Conservation (phyloP, 2,329 filamentous ascomycete genomes). For the Achaetomium macrosporum region DNA sequence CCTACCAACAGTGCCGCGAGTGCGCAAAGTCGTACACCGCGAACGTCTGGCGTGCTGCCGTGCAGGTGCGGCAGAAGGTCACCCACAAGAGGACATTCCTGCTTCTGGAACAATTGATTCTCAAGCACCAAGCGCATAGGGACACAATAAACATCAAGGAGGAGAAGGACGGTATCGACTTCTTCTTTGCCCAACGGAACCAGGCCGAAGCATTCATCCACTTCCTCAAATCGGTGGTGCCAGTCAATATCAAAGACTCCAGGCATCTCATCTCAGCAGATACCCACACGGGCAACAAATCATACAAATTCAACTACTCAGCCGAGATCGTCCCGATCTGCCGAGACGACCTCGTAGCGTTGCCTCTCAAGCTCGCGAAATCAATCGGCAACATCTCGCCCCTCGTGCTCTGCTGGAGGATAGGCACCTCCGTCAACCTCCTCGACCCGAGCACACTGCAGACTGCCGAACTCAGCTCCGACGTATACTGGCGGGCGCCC, state of each 20-base stretch:
- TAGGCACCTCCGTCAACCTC: slow-evolving; percentile 85
- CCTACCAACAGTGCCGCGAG: slow-evolving; percentile 89
- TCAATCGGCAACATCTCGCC: slow-evolving; percentile 83
- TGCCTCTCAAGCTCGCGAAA: slow-evolving; percentile 85
- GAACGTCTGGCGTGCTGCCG: slow-evolving; percentile 88
- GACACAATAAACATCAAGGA: slow-evolving; percentile 99
- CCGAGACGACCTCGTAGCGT: slow-evolving; percentile 92
- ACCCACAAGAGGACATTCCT: slow-evolving; percentile 77
- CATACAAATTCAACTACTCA: slow-evolving; percentile 92
- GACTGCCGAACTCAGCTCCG: slow-evolving; percentile 74
- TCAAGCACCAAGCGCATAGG: slow-evolving; percentile 86
- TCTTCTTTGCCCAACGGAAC: slow-evolving; percentile 85
- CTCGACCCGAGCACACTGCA: slow-evolving; percentile 88
- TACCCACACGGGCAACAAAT: slow-evolving; percentile 81
- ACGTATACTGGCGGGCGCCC: slow-evolving; percentile 85
- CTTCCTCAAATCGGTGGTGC: slow-evolving; percentile 70
- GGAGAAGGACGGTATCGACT: slow-evolving; percentile 90
- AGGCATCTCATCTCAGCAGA: slow-evolving; percentile 78
- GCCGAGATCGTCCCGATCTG: slow-evolving; percentile 89
- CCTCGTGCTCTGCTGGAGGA: slow-evolving; percentile 75
- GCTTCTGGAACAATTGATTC: slow-evolving; percentile 83
- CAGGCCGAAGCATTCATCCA: slow-evolving; percentile 77
- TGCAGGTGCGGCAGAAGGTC: slow-evolving; percentile 96
- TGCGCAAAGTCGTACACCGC: slow-evolving; percentile 94
- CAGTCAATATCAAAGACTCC: slow-evolving; percentile 53